phyloP scores from a whole-genome alignment of 495 filamentous ascomycete species.

The Penicillium manginii region DNA sequence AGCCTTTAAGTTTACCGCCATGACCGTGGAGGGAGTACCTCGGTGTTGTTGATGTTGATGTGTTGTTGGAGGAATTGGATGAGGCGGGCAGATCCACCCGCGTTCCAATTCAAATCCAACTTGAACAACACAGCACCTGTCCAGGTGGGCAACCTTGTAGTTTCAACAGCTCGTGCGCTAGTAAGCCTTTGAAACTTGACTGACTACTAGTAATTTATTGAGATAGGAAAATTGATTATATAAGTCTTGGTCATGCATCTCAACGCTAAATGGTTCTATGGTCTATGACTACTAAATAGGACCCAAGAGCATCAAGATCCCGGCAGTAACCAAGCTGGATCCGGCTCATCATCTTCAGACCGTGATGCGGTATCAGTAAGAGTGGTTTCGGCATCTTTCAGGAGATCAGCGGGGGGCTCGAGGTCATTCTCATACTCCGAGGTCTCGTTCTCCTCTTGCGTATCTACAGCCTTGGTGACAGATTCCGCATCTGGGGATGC shows the following conservation, averaged over 20 bases:
- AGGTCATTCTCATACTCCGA: conserved; percentile 35
- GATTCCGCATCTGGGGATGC: conserved; percentile 13
- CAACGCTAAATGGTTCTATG: neutral
- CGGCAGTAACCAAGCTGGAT: conserved; percentile 52
- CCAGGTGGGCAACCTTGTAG: too few species aligned
- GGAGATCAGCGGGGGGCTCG: conserved; percentile 45
- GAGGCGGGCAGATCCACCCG: conserved; percentile 3
- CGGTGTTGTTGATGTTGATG: neutral
- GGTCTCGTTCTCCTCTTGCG: conserved; percentile 21
- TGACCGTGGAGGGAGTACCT: neutral
- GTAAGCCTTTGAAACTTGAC: too few species aligned
- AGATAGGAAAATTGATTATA: too few species aligned
- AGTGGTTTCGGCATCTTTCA: conserved; percentile 36
- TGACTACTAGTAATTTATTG: too few species aligned
- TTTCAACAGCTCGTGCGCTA: too few species aligned
- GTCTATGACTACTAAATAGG: neutral
- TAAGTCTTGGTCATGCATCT: neutral
- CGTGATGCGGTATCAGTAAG: conserved; percentile 28
- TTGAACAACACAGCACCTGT: neutral
- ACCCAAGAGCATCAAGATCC: conserved; percentile 21
- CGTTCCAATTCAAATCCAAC: neutral
- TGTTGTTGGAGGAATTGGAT: neutral
- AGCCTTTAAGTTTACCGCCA: too few species aligned
- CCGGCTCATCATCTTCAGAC: conserved; percentile 54
- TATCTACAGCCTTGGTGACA: neutral